phyloP scores from a whole-genome alignment of 225 moss, liverwort and hornwort species.

The Antitrichia curtipendula region DNA sequence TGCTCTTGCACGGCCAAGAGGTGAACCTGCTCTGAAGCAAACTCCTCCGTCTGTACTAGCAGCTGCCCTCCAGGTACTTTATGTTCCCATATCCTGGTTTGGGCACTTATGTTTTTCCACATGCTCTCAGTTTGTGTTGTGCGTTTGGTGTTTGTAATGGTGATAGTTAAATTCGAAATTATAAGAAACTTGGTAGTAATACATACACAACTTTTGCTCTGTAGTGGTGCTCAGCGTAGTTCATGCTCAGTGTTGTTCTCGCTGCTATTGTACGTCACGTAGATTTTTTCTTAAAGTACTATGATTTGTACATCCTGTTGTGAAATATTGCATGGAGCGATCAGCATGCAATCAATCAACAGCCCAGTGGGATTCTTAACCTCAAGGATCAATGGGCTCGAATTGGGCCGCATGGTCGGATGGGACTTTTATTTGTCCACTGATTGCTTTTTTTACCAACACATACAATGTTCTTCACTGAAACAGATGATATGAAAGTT shows the following conservation, averaged over 20 bases:
- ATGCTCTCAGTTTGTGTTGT: neutral
- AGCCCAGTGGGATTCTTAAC: neutral
- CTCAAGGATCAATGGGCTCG: neutral
- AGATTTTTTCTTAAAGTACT: neutral
- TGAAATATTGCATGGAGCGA: neutral
- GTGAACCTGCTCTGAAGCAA: slow-evolving; percentile 39
- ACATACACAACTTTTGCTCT: neutral
- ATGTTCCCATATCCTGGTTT: neutral
- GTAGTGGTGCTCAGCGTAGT: neutral
- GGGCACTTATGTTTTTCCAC: neutral
- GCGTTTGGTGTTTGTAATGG: neutral
- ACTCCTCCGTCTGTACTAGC: slow-evolving; percentile 63
- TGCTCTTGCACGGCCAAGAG: slow-evolving; percentile 65
- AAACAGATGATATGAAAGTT: neutral
- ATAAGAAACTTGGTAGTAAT: neutral
- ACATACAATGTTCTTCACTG: neutral
- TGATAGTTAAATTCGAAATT: neutral
- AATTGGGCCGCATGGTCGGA: neutral
- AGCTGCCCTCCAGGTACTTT: slow-evolving; percentile 64
- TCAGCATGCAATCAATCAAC: neutral
- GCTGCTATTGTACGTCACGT: neutral
- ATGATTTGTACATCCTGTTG: neutral
- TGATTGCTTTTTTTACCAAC: neutral
- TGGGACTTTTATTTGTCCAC: neutral
- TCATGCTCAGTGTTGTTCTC: neutral